Base-by-base conservation (phyloP, 2,329 filamentous ascomycete genomes). In the Aspergillus sp. region DNA sequence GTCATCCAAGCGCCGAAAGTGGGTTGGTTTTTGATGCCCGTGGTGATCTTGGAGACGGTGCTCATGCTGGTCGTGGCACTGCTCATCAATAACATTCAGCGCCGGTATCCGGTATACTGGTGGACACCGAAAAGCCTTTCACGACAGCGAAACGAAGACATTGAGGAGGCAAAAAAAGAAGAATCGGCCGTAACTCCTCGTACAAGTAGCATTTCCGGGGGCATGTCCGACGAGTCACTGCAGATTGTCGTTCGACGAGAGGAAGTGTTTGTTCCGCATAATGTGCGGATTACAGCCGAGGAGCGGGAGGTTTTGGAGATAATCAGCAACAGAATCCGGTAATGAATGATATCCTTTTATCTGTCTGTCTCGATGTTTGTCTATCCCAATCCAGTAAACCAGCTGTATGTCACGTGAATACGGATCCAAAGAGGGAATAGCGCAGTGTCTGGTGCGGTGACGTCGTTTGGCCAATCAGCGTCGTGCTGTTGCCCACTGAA, bases 91-190 rank as follows among this genome's bases (percentile, higher is more conserved):
- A 89, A 89, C 51, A 67, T 87, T 2, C 78, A 84, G 59, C 72
- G 82, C 6, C 72, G 73, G 12, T 88, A 80, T 51, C 85, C 85
- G 0, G 52, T 78, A 2, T 88, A 86, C 61, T 89, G 85, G 85
- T 87, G 68, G 68, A 70, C 67, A 1, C 57, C 67, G 7, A 57
- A 62, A 27, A 52, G 58, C 27, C 53, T 71, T 1, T 45, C 26
- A 3, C 32, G 27, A 8, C 12, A 43, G 12, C 10, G 36, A 42
- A n/a, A 30, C 5, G 35, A 47, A 3, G 58, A 63, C 29, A 8
- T 47, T 3, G 61, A 64, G 44, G 50, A 45, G 8, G 52, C 46
- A 27, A 46, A 44, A 6, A 44, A 43, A 1, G 59, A 64, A 43
- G 42, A 52, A 50, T 36, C 27, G 12, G 49, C 47, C 35, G 45